These are phyloP conservation scores for Cryptococcus deneoformans DNA, from an alignment of 1,284 basidiomycete genomes.

Conservation along the genomic window DNA sequence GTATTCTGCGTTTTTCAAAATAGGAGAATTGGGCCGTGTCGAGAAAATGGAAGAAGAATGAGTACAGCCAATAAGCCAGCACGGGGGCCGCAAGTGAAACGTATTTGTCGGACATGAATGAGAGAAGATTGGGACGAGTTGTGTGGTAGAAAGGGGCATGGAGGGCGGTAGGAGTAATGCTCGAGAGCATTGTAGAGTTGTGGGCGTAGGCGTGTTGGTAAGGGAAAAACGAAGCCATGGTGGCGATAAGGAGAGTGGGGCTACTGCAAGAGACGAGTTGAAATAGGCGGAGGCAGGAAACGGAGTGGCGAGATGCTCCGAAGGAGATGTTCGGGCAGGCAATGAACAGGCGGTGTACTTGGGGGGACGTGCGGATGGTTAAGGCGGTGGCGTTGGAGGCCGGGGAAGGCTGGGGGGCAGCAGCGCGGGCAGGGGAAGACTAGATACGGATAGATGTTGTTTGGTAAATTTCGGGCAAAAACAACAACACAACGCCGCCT, in stretches of 20 bases:
- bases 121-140: conserved; percentile 55
- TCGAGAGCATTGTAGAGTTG: conserved; percentile 39
- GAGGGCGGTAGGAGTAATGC: conserved; percentile 36
- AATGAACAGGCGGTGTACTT: background rate
- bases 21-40: conserved; percentile 72
- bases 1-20: conserved; percentile 82
- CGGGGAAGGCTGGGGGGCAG: background rate
- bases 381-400: background rate
- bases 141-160: conserved; percentile 60
- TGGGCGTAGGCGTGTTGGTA: conserved; percentile 1
- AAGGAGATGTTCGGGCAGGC: background rate
- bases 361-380: conserved; percentile 1
- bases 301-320: background rate
- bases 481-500: no score
- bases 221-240: conserved; percentile 5
- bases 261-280: conserved; percentile 1
- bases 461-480: no score
- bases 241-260: background rate
- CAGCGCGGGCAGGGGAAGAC: no score
- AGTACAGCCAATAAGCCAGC: conserved; percentile 82
- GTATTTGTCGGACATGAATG: conserved; percentile 67
- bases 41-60: conserved; percentile 75
- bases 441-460: no score
- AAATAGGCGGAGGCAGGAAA: background rate
- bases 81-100: conserved; percentile 74